A percentile compares a stretch with the other conserved stretches of the same genome.
Evolutionary conservation across 164 flowering plant species (phyloP).

Genomic region (Tetrastigma voinierianum): DNA sequence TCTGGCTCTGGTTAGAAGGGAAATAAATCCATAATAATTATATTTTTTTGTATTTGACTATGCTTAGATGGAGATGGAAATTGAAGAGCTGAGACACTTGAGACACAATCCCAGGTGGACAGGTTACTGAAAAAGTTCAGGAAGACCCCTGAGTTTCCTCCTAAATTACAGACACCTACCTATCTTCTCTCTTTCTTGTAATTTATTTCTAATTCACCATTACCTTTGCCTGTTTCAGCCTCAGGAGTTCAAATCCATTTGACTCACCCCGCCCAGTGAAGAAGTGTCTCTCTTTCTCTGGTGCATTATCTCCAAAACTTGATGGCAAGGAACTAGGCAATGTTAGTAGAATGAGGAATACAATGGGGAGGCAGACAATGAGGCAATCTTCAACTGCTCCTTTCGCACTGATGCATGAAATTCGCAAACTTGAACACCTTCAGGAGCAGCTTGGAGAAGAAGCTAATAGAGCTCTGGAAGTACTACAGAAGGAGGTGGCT

Average conservation of each 20-base stretch:
- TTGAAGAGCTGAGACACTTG: constrained; percentile 80
- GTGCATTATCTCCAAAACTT: constrained; percentile 35
- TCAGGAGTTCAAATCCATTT: constrained; percentile 46
- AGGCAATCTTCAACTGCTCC: constrained; percentile 95
- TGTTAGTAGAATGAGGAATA: constrained; percentile 46
- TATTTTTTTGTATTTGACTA: neutral
- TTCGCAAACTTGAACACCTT: constrained; percentile 92
- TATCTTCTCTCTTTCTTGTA: neutral
- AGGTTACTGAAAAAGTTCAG: constrained; percentile 57
- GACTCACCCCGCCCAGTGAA: constrained; percentile 58
- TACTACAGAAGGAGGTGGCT: constrained; percentile 93
- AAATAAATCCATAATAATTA: neutral
- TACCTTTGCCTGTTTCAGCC: neutral
- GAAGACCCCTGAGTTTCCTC: constrained; percentile 33
- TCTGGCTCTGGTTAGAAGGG: neutral
- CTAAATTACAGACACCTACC: neutral
- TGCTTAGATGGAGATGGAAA: constrained; percentile 82
- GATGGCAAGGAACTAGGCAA: constrained; percentile 38
- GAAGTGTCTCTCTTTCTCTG: constrained; percentile 84
- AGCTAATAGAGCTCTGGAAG: constrained; percentile 92
- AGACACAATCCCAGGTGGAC: constrained; percentile 67
- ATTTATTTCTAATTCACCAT: neutral
- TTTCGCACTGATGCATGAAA: constrained; percentile 89
- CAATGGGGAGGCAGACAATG: constrained; percentile 66
- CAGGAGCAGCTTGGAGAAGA: constrained; percentile 97